Evolutionary conservation across 139 green algal genomes (phyloP).

Genomic region (Pedinophyceae sp.): DNA sequence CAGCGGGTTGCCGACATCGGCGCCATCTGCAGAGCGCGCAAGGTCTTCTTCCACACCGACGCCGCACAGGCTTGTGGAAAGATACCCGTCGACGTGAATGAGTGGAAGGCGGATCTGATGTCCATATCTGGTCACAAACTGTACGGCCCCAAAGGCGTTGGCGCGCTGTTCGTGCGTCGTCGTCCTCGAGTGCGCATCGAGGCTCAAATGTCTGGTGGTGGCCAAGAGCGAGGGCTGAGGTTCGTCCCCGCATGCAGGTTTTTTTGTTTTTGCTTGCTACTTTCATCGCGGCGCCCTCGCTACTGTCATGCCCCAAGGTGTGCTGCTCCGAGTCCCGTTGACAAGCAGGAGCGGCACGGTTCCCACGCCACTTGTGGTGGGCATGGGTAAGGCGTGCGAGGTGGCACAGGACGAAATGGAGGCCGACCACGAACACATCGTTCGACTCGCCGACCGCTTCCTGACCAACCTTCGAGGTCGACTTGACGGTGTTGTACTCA

Average conservation of each 20-base stretch:
- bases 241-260: too few species aligned
- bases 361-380: slow-evolving; percentile 72
- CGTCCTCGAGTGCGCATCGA: slow-evolving; percentile 85
- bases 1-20: slow-evolving; percentile 89
- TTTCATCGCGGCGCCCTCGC: too few species aligned
- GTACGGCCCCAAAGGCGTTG: slow-evolving; percentile 95
- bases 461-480: too few species aligned
- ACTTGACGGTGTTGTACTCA: too few species aligned
- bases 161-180: slow-evolving; percentile 86
- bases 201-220: slow-evolving; percentile 85
- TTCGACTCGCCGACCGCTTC: background rate
- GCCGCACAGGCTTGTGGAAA: slow-evolving; percentile 83
- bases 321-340: too few species aligned
- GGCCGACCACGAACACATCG: slow-evolving; percentile 24
- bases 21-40: slow-evolving; percentile 49
- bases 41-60: slow-evolving; percentile 94
- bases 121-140: slow-evolving; percentile 95
- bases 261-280: too few species aligned
- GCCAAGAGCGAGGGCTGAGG: slow-evolving; percentile 86
- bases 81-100: slow-evolving; percentile 80
- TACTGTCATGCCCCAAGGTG: too few species aligned
- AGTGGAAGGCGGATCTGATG: slow-evolving; percentile 74
- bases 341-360: too few species aligned
- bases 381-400: slow-evolving; percentile 71
- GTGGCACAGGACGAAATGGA: slow-evolving; percentile 68